Evolutionary conservation across 306 rosid genomes (phyloP).

Genomic region (Elaeagnus macrophylla): DNA sequence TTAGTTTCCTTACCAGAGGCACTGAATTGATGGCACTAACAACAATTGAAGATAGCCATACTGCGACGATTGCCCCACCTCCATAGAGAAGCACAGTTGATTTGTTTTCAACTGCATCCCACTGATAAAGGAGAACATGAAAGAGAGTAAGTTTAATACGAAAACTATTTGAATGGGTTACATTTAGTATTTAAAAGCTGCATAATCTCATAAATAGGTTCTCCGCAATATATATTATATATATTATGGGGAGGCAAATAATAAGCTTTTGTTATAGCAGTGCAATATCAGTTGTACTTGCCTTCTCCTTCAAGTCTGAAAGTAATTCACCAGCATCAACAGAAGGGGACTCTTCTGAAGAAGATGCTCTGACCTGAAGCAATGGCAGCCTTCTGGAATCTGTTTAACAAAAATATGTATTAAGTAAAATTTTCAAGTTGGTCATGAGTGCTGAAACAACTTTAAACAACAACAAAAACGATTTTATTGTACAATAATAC

Average conservation of each 20-base stretch:
- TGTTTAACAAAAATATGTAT: conserved; percentile 18
- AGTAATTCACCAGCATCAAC: conserved; percentile 58
- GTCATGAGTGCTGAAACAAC: no score
- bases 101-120: conserved; percentile 98
- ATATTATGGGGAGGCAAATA: no score
- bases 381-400: conserved; percentile 46
- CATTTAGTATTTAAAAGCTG: no score
- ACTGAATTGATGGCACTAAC: conserved; percentile 91
- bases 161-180: conserved; percentile 3
- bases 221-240: no score
- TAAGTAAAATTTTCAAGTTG: not conserved
- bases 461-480: no score
- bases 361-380: conserved; percentile 61
- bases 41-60: conserved; percentile 83
- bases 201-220: not conserved
- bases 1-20: conserved; percentile 52
- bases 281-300: conserved; percentile 16
- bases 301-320: conserved; percentile 92
- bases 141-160: not conserved
- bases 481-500: no score
- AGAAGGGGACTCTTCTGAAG: conserved; percentile 74
- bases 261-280: no score
- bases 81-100: conserved; percentile 84
- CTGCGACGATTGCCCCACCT: conserved; percentile 77
- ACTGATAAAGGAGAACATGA: conserved; percentile 30